Evolutionary conservation across 2,329 filamentous ascomycete species (phyloP).

Genomic region (Chaetomium sp.): DNA sequence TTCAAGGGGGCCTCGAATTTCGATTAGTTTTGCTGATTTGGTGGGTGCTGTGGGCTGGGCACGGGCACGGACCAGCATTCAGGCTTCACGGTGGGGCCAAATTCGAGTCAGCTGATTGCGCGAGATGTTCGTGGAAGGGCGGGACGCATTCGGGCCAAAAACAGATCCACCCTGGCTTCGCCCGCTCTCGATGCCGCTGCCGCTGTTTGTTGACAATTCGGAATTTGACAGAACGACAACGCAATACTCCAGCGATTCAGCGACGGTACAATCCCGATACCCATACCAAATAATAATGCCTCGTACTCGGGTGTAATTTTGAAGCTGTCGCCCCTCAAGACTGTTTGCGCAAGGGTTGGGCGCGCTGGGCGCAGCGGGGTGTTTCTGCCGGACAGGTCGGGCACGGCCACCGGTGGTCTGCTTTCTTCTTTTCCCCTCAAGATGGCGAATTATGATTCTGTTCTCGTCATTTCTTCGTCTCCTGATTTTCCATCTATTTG

Average conservation of each 20-base stretch:
- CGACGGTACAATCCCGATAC: too few relatives aligned
- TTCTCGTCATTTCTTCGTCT: conserved; percentile 51
- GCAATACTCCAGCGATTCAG: background rate
- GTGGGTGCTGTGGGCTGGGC: conserved; percentile 34
- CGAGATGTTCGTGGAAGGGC: conserved; percentile 30
- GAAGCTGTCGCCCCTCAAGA: conserved; percentile 21
- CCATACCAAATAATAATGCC: background rate
- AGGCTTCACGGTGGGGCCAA: conserved; percentile 6
- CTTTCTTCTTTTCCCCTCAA: conserved; percentile 33
- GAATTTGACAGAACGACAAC: background rate
- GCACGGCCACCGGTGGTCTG: conserved; percentile 41
- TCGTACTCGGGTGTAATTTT: too few relatives aligned
- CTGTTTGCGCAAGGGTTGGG: conserved; percentile 14
- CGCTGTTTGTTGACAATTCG: conserved; percentile 16
- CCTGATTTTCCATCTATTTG: conserved; percentile 58
- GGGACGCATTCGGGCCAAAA: background rate
- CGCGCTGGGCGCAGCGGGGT: conserved; percentile 41
- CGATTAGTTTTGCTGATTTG: conserved; percentile 35
- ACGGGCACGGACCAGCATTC: conserved; percentile 27
- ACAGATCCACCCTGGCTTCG: background rate
- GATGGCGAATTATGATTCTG: conserved; percentile 34
- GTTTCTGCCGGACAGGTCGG: conserved; percentile 35
- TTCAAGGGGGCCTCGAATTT: conserved; percentile 34
- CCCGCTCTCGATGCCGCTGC: background rate
- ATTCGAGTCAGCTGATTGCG: conserved; percentile 39